A percentile compares a stretch with the other conserved stretches of the same genome.
Evolutionary conservation across 148 eudicot genomes (phyloP).

Genomic region (Amaranthus palmeri): DNA sequence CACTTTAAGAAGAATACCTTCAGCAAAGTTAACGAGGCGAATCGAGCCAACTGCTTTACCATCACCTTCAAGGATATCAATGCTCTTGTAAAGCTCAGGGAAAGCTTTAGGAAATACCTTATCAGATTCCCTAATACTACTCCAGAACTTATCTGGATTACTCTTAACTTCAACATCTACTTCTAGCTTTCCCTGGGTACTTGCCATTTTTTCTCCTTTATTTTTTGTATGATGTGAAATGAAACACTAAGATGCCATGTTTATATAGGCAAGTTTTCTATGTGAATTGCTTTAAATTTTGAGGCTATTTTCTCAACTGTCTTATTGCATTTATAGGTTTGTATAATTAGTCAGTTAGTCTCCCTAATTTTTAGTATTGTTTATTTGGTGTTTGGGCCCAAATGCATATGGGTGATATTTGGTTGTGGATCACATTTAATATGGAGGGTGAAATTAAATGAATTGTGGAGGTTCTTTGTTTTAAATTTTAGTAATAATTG

Average conservation of each 20-base stretch:
- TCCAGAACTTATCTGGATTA: conserved; percentile 57
- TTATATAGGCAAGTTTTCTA: conserved; percentile 9
- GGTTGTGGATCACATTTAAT: too few species aligned
- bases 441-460: neutral
- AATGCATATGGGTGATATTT: neutral
- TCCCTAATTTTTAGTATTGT: conserved; percentile 8
- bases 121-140: conserved; percentile 44
- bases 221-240: too few species aligned
- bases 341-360: conserved; percentile 7
- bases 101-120: conserved; percentile 62
- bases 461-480: neutral
- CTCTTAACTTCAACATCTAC: conserved; percentile 71
- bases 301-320: conserved; percentile 21
- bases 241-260: neutral
- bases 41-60: conserved; percentile 67
- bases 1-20: conserved; percentile 32
- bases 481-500: neutral
- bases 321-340: neutral
- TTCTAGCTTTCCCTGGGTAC: conserved; percentile 44
- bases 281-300: conserved; percentile 3
- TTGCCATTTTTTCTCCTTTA: conserved; percentile 23
- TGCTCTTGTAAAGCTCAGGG: conserved; percentile 65
- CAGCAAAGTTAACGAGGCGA: conserved; percentile 49
- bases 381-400: neutral
- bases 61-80: conserved; percentile 77